phyloP scores from a whole-genome alignment of 345 rosid genomes.

The Carallia brachiata region DNA sequence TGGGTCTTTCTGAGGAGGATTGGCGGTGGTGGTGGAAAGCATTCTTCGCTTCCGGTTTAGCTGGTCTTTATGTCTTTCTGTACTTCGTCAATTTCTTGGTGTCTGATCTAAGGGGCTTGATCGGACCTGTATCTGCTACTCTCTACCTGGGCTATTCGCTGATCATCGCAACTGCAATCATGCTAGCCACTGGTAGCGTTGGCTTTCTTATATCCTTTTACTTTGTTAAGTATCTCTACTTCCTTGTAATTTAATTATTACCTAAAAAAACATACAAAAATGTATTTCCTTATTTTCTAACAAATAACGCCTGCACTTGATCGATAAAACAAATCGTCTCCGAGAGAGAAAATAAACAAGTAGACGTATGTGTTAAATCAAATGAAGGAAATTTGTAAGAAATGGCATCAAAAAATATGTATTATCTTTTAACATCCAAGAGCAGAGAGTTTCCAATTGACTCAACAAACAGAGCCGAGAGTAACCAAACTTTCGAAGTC shows the following conservation, averaged over 20 bases:
- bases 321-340: too few relatives aligned
- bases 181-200: constrained; percentile 73
- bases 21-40: constrained; percentile 94
- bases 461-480: too few relatives aligned
- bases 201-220: constrained; percentile 73
- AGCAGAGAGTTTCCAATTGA: too few relatives aligned
- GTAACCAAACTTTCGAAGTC: too few relatives aligned
- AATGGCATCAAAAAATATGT: too few relatives aligned
- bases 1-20: constrained; percentile 81
- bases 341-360: too few relatives aligned
- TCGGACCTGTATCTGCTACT: constrained; percentile 71
- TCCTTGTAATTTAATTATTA: constrained; percentile 39
- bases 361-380: too few relatives aligned
- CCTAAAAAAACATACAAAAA: too few relatives aligned
- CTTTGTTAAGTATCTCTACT: constrained; percentile 80
- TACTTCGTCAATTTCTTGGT: constrained; percentile 78
- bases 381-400: too few relatives aligned
- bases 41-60: constrained; percentile 76
- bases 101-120: constrained; percentile 67
- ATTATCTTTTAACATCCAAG: too few relatives aligned
- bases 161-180: constrained; percentile 70
- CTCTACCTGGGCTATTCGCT: constrained; percentile 74
- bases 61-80: constrained; percentile 61
- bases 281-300: too few relatives aligned
- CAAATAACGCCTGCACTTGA: too few relatives aligned